phyloP scores from a whole-genome alignment of 2,329 filamentous ascomycete species.

The Trichophyton schoenleinii region DNA sequence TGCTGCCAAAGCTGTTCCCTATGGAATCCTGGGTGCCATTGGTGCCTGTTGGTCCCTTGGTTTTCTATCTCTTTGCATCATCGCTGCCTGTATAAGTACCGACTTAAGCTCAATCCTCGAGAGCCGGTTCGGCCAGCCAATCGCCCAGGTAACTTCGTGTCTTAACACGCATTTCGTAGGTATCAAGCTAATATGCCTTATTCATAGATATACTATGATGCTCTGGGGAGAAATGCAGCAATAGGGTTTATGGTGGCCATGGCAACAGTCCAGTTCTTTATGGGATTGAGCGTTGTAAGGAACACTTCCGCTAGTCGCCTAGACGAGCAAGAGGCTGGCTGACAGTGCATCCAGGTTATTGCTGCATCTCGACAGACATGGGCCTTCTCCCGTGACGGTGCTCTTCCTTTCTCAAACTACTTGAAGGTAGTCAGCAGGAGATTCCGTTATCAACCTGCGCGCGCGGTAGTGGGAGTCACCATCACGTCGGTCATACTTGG shows the following conservation, averaged over 20 bases:
- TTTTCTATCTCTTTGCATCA: conserved; percentile 45
- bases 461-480: conserved; percentile 44
- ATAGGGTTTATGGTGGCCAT: conserved; percentile 47
- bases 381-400: conserved; percentile 52
- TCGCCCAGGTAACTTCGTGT: conserved; percentile 32
- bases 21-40: conserved; percentile 47
- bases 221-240: conserved; percentile 47
- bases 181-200: neutral
- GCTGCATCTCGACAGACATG: conserved; percentile 49
- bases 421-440: conserved; percentile 44
- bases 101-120: conserved; percentile 39
- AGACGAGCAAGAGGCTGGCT: too few species aligned
- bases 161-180: neutral
- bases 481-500: conserved; percentile 42
- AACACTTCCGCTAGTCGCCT: too few species aligned
- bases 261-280: conserved; percentile 50
- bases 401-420: conserved; percentile 47
- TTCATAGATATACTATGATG: conserved; percentile 46
- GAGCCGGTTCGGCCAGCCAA: conserved; percentile 46
- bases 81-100: conserved; percentile 45
- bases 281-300: conserved; percentile 43
- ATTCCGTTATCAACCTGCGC: conserved; percentile 46
- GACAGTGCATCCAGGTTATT: conserved; percentile 29
- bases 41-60: conserved; percentile 46
- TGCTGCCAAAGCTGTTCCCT: conserved; percentile 46